phyloP scores from a whole-genome alignment of 805 yeast species.

The Saturnispora galanensis region DNA sequence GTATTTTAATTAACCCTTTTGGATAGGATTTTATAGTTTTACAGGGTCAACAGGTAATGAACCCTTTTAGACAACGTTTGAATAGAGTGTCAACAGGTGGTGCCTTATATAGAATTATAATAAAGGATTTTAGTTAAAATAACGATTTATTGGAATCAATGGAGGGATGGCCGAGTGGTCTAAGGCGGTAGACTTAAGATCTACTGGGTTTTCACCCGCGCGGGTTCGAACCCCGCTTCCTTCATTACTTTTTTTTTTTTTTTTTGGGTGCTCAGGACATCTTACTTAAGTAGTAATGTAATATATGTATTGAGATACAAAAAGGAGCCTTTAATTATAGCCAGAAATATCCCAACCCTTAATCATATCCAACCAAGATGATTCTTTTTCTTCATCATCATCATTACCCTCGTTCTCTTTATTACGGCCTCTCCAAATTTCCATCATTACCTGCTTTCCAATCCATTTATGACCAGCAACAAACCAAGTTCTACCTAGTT shows the following conservation, averaged over 20 bases:
- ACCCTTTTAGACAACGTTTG: too few species aligned
- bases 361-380: constrained; percentile 44
- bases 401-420: constrained; percentile 17
- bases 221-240: constrained; percentile 20
- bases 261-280: not conserved
- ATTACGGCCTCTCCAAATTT: constrained; percentile 38
- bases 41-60: too few species aligned
- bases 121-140: too few species aligned
- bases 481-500: constrained; percentile 25
- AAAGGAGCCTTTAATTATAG: constrained; percentile 15
- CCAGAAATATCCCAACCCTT: constrained; percentile 42
- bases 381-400: constrained; percentile 20
- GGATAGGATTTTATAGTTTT: too few species aligned
- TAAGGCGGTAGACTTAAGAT: constrained; percentile 19
- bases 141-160: not conserved
- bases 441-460: constrained; percentile 42
- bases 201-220: constrained; percentile 18
- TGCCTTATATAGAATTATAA: too few species aligned
- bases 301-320: not conserved
- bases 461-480: constrained; percentile 40
- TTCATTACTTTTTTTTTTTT: constrained; percentile 11
- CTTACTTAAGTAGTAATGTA: not conserved
- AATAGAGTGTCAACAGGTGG: too few species aligned
- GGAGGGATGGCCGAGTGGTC: constrained; percentile 20
- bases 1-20: too few species aligned